Evolutionary conservation across 208 protist genomes (phyloP), one percentile per base, ranked within the genome.

Genomic region (Porcisia deanei): DNA sequence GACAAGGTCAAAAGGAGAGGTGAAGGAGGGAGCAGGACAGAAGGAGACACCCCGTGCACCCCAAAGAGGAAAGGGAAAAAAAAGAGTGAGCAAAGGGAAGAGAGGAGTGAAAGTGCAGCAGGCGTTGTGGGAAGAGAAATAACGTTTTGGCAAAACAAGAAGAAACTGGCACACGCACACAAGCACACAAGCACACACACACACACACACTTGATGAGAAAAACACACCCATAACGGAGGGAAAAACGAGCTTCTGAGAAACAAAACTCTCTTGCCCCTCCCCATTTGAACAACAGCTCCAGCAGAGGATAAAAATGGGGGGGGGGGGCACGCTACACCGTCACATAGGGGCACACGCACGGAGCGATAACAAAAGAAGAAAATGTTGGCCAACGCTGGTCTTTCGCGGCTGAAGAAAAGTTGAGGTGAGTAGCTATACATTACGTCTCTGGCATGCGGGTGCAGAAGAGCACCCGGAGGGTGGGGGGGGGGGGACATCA

Each of bases 131-230:
- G 30, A 37, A 43, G 5, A 52, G 37, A 14, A 47, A 10, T 20
- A 70, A 55, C 3, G 30, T 41, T 55, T 52, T 52, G 45, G 14
- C 9, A 73, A 49, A 43, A 53, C 30, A 30, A 54, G 25, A 61
- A 73, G 58, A 61, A 4, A 43, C 0, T 58, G n/a, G 5, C 61
- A 37, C 41, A 60, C 30, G 4, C 52, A 57, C 68, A 22, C 63
- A 34, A 10, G 39, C 63, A 68, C 30, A 39, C 30, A 47, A 4
- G 63, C 7, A 20, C 63, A 59, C 45, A 59, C 52, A 45, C 67
- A 61, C 68, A 43, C 68, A 73, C 30, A 61, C 53, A 54, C 69
- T 47, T 30, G 60, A 16, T 30, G 39, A 41, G 61, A 25, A 37
- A 37, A 49, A 34, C 39, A 34, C 39, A 30, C 39, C 61, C 7